These are phyloP conservation scores for Dentipellis fragilis DNA, from an alignment of 768 basidiomycete genomes.

Conservation along the genomic window DNA sequence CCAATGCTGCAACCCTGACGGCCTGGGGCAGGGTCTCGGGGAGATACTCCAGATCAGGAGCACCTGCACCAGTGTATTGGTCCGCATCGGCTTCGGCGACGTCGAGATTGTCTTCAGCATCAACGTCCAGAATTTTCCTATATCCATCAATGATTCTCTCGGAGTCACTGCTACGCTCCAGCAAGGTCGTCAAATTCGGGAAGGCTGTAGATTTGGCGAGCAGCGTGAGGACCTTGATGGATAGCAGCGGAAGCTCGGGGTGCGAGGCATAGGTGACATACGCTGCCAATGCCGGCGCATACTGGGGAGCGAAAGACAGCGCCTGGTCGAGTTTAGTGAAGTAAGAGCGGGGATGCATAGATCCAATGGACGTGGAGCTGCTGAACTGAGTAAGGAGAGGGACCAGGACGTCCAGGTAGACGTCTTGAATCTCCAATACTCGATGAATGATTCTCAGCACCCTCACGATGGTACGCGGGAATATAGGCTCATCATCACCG, in stretches of 20 bases:
- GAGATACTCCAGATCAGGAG: constrained; percentile 39
- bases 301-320: constrained; percentile 56
- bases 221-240: constrained; percentile 64
- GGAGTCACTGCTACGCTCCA: constrained; percentile 76
- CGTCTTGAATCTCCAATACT: constrained; percentile 75
- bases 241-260: constrained; percentile 63
- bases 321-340: constrained; percentile 70
- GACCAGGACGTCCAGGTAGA: constrained; percentile 83
- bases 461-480: constrained; percentile 67
- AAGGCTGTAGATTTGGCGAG: constrained; percentile 62
- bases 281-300: constrained; percentile 74
- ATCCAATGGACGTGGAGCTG: constrained; percentile 42
- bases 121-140: constrained; percentile 50
- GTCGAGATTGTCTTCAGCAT: constrained; percentile 52
- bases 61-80: constrained; percentile 64
- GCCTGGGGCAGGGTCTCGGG: constrained; percentile 50
- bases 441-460: constrained; percentile 76
- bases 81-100: constrained; percentile 51
- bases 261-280: constrained; percentile 67
- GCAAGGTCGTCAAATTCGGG: constrained; percentile 63
- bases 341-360: constrained; percentile 52
- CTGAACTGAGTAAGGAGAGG: constrained; percentile 65
- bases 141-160: constrained; percentile 81
- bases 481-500: constrained; percentile 60
- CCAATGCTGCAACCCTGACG: constrained; percentile 66